Evolutionary conservation across 306 rosid species (phyloP).

Genomic region (Vigna hirtella): DNA sequence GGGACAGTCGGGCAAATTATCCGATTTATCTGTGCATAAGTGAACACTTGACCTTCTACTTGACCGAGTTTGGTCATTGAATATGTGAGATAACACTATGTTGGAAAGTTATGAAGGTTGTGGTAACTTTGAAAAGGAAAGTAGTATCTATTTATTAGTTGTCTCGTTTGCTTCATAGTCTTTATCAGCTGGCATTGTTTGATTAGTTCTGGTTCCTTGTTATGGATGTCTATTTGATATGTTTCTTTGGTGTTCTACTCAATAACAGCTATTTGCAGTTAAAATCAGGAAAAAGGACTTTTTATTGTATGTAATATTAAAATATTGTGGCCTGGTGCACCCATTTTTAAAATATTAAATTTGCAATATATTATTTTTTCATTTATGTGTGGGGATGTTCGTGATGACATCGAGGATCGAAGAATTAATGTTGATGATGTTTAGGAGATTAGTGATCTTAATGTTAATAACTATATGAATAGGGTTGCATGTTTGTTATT

Average conservation of each 20-base stretch:
- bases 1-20: constrained; percentile 8
- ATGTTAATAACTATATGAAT: too few species aligned
- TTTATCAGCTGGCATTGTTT: neutral
- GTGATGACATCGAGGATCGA: too few species aligned
- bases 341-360: neutral
- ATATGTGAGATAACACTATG: constrained; percentile 27
- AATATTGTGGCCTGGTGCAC: constrained; percentile 14
- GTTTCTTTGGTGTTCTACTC: constrained; percentile 1
- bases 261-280: constrained; percentile 1
- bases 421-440: too few species aligned
- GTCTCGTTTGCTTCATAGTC: constrained; percentile 6
- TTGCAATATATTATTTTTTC: too few species aligned
- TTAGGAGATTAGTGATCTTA: too few species aligned
- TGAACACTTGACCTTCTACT: constrained; percentile 22
- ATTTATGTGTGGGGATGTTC: too few species aligned
- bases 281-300: constrained; percentile 7
- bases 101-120: constrained; percentile 9
- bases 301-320: neutral
- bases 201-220: neutral
- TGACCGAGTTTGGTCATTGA: constrained; percentile 28
- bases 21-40: constrained; percentile 21
- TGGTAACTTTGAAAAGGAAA: constrained; percentile 36
- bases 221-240: neutral
- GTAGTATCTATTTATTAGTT: neutral
- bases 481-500: too few species aligned